Conservation (phyloP, 352 stramenopile genomes). For the Globisporangium echinulatum region DNA sequence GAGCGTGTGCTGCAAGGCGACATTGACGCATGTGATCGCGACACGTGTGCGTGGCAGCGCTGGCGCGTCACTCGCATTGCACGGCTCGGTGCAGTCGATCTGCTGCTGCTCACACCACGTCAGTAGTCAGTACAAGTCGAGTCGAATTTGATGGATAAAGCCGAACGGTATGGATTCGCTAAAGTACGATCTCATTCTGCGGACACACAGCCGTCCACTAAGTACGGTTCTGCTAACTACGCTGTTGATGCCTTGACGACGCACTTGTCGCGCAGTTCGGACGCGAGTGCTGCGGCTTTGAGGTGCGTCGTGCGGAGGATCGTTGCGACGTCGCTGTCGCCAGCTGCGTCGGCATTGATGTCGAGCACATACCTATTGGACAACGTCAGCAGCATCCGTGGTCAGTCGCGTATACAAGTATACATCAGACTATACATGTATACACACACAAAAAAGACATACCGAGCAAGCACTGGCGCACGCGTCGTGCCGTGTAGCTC, state of each 20-base stretch:
- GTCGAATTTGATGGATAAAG: too few relatives aligned
- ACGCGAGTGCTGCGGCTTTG: constrained; percentile 25
- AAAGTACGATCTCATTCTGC: neutral
- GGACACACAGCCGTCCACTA: neutral
- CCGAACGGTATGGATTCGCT: neutral
- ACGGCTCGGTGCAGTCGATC: constrained; percentile 14
- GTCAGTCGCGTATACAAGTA: neutral
- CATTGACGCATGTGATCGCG: neutral
- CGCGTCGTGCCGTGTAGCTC: constrained; percentile 52
- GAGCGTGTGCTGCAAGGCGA: constrained; percentile 18
- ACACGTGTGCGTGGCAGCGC: constrained; percentile 19
- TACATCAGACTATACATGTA: neutral
- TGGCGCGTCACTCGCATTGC: constrained; percentile 19
- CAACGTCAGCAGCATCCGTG: too few relatives aligned
- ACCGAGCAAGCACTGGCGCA: constrained; percentile 28
- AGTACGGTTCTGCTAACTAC: neutral
- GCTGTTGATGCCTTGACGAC: neutral
- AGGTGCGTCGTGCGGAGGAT: constrained; percentile 22
- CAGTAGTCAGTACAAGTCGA: too few relatives aligned
- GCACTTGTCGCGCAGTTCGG: constrained; percentile 35
- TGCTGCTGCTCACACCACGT: constrained; percentile 19
- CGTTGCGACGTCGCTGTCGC: constrained; percentile 9
- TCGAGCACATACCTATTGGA: constrained; percentile 19
- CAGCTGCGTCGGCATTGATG: constrained; percentile 21
- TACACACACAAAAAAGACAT: too few relatives aligned